phyloP scores from a whole-genome alignment of 1,284 basidiomycete genomes.

The Tilletiaria anomala region DNA sequence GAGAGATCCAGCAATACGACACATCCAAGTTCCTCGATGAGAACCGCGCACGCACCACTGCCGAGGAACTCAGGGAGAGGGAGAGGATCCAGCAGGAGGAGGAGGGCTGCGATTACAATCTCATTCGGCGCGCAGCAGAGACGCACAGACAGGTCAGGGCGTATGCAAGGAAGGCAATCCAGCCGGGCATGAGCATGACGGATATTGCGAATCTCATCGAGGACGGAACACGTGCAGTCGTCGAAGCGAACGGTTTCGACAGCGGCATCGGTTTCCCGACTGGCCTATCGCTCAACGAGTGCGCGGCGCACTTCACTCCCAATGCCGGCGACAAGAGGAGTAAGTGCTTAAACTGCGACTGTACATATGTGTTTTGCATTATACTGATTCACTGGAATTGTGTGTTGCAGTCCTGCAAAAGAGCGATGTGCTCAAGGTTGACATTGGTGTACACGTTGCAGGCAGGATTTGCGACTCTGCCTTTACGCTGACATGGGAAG shows the following conservation, averaged over 20 bases:
- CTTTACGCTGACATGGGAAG: constrained; percentile 80
- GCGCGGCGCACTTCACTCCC: constrained; percentile 92
- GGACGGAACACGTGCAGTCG: constrained; percentile 57
- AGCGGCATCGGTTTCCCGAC: constrained; percentile 91
- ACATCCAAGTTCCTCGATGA: constrained; percentile 50
- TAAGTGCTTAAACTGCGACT: constrained; percentile 40
- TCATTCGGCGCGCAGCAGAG: constrained; percentile 79
- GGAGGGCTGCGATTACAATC: constrained; percentile 55
- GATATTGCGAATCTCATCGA: constrained; percentile 91
- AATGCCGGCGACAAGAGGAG: constrained; percentile 82
- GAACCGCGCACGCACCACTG: constrained; percentile 55
- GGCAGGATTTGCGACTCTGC: constrained; percentile 90
- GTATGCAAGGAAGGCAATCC: constrained; percentile 67
- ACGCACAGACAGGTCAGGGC: constrained; percentile 76
- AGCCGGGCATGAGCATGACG: constrained; percentile 85
- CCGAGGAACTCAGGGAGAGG: constrained; percentile 72
- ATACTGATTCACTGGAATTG: neutral
- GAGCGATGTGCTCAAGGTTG: constrained; percentile 86
- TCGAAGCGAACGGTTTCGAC: constrained; percentile 69
- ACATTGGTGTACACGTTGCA: constrained; percentile 91
- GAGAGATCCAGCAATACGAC: constrained; percentile 76
- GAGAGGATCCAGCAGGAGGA: constrained; percentile 48
- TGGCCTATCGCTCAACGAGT: constrained; percentile 80
- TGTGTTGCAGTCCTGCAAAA: constrained; percentile 51
- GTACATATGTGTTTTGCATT: neutral